phyloP scores from a whole-genome alignment of 1,139 yeast species.

The Schizosaccharomyces versatilis region DNA sequence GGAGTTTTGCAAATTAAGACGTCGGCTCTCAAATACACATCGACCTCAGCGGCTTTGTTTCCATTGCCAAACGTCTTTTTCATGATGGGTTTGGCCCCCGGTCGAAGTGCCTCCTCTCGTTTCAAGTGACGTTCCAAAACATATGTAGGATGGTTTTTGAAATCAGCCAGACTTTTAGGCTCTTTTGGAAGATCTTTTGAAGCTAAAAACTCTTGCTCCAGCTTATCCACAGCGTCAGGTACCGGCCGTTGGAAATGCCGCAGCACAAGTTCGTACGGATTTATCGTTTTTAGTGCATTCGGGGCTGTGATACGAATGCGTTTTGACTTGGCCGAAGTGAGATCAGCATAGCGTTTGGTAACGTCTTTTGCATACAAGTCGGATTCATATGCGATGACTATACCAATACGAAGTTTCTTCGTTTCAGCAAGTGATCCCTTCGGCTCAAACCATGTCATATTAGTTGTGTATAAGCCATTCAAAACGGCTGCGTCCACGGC shows the following conservation, averaged over 20 bases:
- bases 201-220: conserved; percentile 48
- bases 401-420: conserved; percentile 4
- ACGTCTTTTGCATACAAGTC: conserved; percentile 53
- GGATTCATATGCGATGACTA: conserved; percentile 40
- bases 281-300: neutral
- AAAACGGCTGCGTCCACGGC: conserved; percentile 60
- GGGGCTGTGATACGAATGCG: neutral
- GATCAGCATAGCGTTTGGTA: conserved; percentile 55
- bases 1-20: conserved; percentile 48
- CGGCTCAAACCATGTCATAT: conserved; percentile 5
- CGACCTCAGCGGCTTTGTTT: conserved; percentile 14
- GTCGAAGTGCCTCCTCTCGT: conserved; percentile 48
- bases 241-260: neutral
- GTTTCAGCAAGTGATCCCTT: conserved; percentile 1
- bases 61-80: conserved; percentile 24
- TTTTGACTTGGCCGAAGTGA: conserved; percentile 44
- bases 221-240: conserved; percentile 29
- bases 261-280: neutral
- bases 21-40: conserved; percentile 43
- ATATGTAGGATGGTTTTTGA: conserved; percentile 67
- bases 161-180: conserved; percentile 65
- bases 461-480: conserved; percentile 14
- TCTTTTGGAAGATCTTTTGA: conserved; percentile 24
- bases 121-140: conserved; percentile 45
- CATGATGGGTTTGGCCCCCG: conserved; percentile 51